A percentile compares a stretch with the other conserved stretches of the same genome.
Conservation (phyloP, 129 eudicot species). For the Erigeron canadensis region DNA sequence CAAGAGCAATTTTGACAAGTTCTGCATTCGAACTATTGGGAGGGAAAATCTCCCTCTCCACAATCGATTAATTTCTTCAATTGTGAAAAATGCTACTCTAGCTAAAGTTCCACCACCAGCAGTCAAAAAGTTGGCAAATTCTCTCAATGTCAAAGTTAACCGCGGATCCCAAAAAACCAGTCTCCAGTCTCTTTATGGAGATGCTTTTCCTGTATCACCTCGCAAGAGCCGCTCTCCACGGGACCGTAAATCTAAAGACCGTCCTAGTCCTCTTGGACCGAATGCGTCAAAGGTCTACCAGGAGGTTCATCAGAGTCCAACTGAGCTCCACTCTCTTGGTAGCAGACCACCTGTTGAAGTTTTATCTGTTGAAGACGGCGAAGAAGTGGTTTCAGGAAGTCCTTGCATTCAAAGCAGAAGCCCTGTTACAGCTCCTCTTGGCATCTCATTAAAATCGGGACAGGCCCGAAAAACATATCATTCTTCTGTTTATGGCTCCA, state of each 20-base stretch:
- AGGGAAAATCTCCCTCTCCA: slow-evolving; percentile 73
- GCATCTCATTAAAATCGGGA: slow-evolving; percentile 48
- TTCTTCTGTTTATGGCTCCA: background rate
- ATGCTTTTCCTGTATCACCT: slow-evolving; percentile 67
- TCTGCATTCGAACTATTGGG: slow-evolving; percentile 62
- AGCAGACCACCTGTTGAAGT: slow-evolving; percentile 82
- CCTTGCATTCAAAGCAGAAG: slow-evolving; percentile 68
- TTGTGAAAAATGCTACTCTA: slow-evolving; percentile 48
- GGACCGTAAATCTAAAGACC: slow-evolving; percentile 58
- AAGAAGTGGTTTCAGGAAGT: slow-evolving; percentile 74
- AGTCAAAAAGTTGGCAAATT: slow-evolving; percentile 32
- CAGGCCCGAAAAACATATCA: slow-evolving; percentile 44
- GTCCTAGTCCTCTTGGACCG: slow-evolving; percentile 82
- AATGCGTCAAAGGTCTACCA: slow-evolving; percentile 59
- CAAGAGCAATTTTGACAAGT: slow-evolving; percentile 55
- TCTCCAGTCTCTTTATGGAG: slow-evolving; percentile 61
- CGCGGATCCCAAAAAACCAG: slow-evolving; percentile 42
- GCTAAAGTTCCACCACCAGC: slow-evolving; percentile 60
- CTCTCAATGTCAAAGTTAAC: slow-evolving; percentile 41
- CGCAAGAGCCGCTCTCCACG: slow-evolving; percentile 72
- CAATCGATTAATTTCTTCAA: slow-evolving; percentile 57
- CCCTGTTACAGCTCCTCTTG: slow-evolving; percentile 79
- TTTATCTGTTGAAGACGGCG: slow-evolving; percentile 85
- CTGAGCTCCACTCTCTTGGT: slow-evolving; percentile 77
- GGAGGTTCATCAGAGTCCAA: slow-evolving; percentile 68